Conservation (phyloP, 352 stramenopile species). For the Peronosclerospora sorghi region DNA sequence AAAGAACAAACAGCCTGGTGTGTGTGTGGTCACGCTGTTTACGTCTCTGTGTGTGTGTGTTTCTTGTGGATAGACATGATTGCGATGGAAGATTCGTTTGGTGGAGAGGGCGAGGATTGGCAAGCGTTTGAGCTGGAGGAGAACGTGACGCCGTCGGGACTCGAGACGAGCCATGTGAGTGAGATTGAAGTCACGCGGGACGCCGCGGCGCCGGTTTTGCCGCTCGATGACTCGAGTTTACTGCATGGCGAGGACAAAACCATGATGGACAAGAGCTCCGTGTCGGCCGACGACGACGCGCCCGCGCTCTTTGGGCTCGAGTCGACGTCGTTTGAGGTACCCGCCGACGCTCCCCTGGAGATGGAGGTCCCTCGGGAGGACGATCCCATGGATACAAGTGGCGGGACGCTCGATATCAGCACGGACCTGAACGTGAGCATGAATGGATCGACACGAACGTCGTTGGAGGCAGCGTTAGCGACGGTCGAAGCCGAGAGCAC, state of each 20-base stretch:
- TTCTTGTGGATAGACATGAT: constrained; percentile 36
- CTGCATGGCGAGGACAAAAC: constrained; percentile 40
- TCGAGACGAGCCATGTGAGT: constrained; percentile 62
- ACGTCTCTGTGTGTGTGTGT: neutral
- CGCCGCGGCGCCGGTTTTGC: constrained; percentile 35
- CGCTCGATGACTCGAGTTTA: constrained; percentile 49
- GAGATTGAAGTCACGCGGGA: constrained; percentile 79
- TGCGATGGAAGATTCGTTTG: constrained; percentile 65
- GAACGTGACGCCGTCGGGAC: constrained; percentile 30
- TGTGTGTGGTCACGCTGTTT: neutral
- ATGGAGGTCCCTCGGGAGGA: constrained; percentile 30
- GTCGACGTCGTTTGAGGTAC: constrained; percentile 49
- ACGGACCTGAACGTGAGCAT: constrained; percentile 57
- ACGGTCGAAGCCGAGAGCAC: constrained; percentile 30
- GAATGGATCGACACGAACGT: constrained; percentile 46
- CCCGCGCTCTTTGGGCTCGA: constrained; percentile 48
- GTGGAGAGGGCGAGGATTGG: constrained; percentile 58
- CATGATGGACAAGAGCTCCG: constrained; percentile 26
- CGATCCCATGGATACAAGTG: constrained; percentile 24
- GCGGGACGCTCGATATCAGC: constrained; percentile 53
- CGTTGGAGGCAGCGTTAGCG: constrained; percentile 46
- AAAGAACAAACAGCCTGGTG: no score
- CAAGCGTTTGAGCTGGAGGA: constrained; percentile 78
- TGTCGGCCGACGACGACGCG: constrained; percentile 20
- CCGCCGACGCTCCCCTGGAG: constrained; percentile 24